Percentiles rank a stretch among this genome's conserved stretches.
Conservation (phyloP, 495 filamentous ascomycete species). For the Penicillium bialowiezense region DNA sequence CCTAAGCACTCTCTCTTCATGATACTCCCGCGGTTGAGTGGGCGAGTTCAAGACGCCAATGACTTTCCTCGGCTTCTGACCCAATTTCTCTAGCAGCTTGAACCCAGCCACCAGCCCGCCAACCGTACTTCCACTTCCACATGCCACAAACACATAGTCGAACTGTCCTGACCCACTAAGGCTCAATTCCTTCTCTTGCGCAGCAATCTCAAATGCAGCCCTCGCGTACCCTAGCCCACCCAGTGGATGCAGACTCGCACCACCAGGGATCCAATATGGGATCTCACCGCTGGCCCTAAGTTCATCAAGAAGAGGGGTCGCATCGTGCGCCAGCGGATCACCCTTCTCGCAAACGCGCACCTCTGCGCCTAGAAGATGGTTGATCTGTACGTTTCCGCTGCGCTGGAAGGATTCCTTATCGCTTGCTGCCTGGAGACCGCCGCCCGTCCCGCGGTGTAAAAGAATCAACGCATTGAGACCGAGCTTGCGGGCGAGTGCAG, state of each 20-base stretch:
- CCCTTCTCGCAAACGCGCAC: constrained; percentile 31
- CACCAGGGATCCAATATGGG: constrained; percentile 39
- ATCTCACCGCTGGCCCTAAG: constrained; percentile 12
- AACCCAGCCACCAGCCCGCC: constrained; percentile 40
- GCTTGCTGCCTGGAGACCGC: constrained; percentile 14
- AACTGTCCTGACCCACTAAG: constrained; percentile 24
- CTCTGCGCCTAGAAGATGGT: constrained; percentile 35
- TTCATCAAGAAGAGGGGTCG: constrained; percentile 19
- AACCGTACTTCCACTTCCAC: constrained; percentile 40
- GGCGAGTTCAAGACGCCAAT: constrained; percentile 38
- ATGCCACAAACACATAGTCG: constrained; percentile 39
- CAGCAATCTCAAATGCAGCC: constrained; percentile 36
- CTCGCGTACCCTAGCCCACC: constrained; percentile 41
- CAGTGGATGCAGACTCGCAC: constrained; percentile 39
- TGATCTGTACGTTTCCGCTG: constrained; percentile 32
- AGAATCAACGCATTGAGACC: constrained; percentile 27
- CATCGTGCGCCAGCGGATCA: constrained; percentile 12
- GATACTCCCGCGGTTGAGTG: constrained; percentile 24
- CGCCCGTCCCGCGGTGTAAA: constrained; percentile 29
- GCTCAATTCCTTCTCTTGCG: constrained; percentile 25
- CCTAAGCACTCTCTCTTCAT: constrained; percentile 29
- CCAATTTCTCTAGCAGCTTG: constrained; percentile 28
- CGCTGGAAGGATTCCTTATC: constrained; percentile 19
- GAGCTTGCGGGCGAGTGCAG: constrained; percentile 28
- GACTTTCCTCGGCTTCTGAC: constrained; percentile 14